These are phyloP conservation scores for Hymenoscyphus albidus DNA, from an alignment of 2,329 filamentous ascomycete species.

Conservation along the genomic window DNA sequence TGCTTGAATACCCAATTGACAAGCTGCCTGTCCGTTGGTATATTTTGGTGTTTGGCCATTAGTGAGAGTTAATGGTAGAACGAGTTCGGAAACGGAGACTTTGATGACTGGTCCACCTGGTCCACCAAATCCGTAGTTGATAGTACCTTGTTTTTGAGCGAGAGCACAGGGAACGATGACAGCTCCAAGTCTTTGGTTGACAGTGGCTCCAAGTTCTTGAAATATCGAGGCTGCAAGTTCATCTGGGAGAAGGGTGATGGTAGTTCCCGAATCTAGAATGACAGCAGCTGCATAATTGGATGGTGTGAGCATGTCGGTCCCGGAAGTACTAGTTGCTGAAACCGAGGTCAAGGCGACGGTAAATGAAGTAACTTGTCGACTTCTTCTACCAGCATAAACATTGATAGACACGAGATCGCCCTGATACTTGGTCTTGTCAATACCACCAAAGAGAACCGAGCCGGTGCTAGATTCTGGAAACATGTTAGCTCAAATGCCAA, in stretches of 20 bases:
- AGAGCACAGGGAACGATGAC: conserved; percentile 47
- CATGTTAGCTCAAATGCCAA: background rate
- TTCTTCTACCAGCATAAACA: conserved; percentile 26
- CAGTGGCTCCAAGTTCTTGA: conserved; percentile 44
- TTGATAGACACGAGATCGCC: conserved; percentile 37
- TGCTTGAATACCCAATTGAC: conserved; percentile 52
- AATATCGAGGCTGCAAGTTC: conserved; percentile 47
- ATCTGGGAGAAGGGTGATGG: conserved; percentile 62
- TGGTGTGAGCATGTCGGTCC: conserved; percentile 37
- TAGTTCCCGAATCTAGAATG: conserved; percentile 64
- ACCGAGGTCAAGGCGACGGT: conserved; percentile 35
- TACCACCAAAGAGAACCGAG: conserved; percentile 43
- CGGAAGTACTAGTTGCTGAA: conserved; percentile 34
- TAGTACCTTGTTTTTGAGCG: conserved; percentile 38
- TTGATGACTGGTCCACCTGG: conserved; percentile 42
- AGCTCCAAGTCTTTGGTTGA: conserved; percentile 40
- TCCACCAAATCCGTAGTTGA: conserved; percentile 49
- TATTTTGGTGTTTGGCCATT: conserved; percentile 35
- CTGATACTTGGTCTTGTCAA: conserved; percentile 44
- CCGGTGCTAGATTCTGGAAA: conserved; percentile 32
- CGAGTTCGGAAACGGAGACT: conserved; percentile 46
- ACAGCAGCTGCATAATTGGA: conserved; percentile 42
- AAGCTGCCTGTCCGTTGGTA: conserved; percentile 37
- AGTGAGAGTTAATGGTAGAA: conserved; percentile 34
- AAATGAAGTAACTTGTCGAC: conserved; percentile 27